Percentiles rank a stretch among this genome's conserved stretches.
Conservation (phyloP, 73 alveolate species). For the Tetrahymena elliotti region DNA sequence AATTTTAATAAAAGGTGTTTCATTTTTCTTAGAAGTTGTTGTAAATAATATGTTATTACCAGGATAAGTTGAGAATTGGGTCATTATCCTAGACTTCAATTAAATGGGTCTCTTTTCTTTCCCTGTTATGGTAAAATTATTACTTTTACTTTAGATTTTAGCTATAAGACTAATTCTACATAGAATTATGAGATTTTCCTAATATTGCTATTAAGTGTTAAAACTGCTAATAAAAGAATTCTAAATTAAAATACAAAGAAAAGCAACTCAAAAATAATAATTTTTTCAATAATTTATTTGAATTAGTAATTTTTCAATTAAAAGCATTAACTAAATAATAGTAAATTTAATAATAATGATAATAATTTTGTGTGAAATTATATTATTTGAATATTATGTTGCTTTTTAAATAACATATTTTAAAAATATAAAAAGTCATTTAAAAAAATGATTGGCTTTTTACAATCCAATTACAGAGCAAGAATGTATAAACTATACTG, state of each 20-base stretch:
- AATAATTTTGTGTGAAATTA: too few species aligned
- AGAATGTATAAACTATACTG: conserved; percentile 22
- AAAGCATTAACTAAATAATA: too few species aligned
- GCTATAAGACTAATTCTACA: not conserved
- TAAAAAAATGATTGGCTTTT: conserved; percentile 25
- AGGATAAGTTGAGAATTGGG: conserved; percentile 91
- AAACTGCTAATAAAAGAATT: too few species aligned
- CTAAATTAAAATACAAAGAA: too few species aligned
- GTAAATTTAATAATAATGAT: too few species aligned
- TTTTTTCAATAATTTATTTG: too few species aligned
- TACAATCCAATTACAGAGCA: conserved; percentile 25
- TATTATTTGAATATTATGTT: too few species aligned
- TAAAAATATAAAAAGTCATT: not conserved
- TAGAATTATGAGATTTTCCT: too few species aligned
- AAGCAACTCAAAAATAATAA: too few species aligned
- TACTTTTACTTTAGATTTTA: not conserved
- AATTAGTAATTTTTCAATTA: too few species aligned
- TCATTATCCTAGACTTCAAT: conserved; percentile 37
- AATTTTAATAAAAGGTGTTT: conserved; percentile 49
- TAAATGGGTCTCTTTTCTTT: conserved; percentile 15
- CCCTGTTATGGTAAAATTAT: conserved; percentile 4
- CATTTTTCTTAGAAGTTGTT: conserved; percentile 61
- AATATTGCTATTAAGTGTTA: too few species aligned
- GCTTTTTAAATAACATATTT: not conserved
- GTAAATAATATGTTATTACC: conserved; percentile 76